Conservation (phyloP, 352 stramenopile species). For the Ochromonadaceae sp. region DNA sequence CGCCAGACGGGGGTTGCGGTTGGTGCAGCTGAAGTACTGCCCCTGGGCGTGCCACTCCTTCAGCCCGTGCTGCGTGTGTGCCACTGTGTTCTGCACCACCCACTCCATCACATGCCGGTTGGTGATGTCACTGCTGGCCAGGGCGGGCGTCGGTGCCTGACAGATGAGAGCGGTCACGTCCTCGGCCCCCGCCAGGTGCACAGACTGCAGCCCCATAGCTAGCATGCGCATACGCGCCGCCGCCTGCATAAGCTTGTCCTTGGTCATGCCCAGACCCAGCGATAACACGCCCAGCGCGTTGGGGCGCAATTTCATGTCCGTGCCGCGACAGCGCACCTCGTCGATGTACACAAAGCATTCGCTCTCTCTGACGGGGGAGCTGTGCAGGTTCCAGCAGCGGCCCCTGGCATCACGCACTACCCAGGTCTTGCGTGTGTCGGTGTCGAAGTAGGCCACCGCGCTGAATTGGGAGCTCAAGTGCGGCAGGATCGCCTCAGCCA, state of each 20-base stretch:
- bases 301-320: slow-evolving; percentile 61
- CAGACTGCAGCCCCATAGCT: slow-evolving; percentile 45
- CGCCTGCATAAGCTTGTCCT: slow-evolving; percentile 81
- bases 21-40: slow-evolving; percentile 40
- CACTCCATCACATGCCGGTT: slow-evolving; percentile 51
- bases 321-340: slow-evolving; percentile 58
- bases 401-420: slow-evolving; percentile 46
- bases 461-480: background rate
- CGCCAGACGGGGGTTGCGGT: slow-evolving; percentile 23
- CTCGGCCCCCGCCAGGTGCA: slow-evolving; percentile 46
- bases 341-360: slow-evolving; percentile 75
- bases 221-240: slow-evolving; percentile 61
- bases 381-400: slow-evolving; percentile 40
- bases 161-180: slow-evolving; percentile 44
- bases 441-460: slow-evolving; percentile 61
- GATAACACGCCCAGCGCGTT: slow-evolving; percentile 55
- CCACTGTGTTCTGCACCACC: slow-evolving; percentile 61
- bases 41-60: slow-evolving; percentile 57
- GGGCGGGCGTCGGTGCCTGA: slow-evolving; percentile 8
- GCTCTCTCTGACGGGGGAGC: slow-evolving; percentile 48
- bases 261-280: slow-evolving; percentile 57
- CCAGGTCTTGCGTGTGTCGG: slow-evolving; percentile 42
- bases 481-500: background rate
- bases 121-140: slow-evolving; percentile 12
- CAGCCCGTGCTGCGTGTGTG: slow-evolving; percentile 42